phyloP scores from a whole-genome alignment of 2,329 filamentous ascomycete species.

The Tympanopsis confertula region DNA sequence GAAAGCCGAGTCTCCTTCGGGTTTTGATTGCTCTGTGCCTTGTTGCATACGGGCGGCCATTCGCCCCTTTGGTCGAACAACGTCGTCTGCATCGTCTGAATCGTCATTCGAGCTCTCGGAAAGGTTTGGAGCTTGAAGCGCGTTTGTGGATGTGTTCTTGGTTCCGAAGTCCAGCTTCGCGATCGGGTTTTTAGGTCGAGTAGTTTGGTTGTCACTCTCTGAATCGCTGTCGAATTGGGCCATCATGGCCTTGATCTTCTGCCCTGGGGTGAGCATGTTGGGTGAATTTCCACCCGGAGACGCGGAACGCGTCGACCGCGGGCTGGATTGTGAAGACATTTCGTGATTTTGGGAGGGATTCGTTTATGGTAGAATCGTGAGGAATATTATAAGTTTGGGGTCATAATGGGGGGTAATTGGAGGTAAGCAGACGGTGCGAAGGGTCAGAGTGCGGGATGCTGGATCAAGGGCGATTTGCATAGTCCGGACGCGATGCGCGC shows the following conservation, averaged over 20 bases:
- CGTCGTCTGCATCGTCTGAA: constrained; percentile 14
- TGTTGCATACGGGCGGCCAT: constrained; percentile 30
- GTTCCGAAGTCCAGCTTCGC: background rate
- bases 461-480: too few relatives aligned
- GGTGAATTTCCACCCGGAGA: background rate
- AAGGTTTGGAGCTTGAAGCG: too few relatives aligned
- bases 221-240: constrained; percentile 1
- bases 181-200: background rate
- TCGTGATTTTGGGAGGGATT: too few relatives aligned
- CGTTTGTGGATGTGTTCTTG: background rate
- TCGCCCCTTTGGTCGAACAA: constrained; percentile 24
- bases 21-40: background rate
- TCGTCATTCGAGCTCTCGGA: too few relatives aligned
- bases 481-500: too few relatives aligned
- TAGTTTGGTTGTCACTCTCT: background rate
- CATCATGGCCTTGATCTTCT: constrained; percentile 1
- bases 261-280: background rate
- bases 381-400: too few relatives aligned
- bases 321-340: background rate
- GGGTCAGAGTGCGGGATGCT: too few relatives aligned
- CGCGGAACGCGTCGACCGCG: background rate
- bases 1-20: background rate
- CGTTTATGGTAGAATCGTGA: too few relatives aligned
- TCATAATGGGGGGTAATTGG: too few relatives aligned
- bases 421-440: too few relatives aligned